Evolutionary conservation across 2,329 filamentous ascomycete species (phyloP).

Genomic region (Daldinia eschscholtzii): DNA sequence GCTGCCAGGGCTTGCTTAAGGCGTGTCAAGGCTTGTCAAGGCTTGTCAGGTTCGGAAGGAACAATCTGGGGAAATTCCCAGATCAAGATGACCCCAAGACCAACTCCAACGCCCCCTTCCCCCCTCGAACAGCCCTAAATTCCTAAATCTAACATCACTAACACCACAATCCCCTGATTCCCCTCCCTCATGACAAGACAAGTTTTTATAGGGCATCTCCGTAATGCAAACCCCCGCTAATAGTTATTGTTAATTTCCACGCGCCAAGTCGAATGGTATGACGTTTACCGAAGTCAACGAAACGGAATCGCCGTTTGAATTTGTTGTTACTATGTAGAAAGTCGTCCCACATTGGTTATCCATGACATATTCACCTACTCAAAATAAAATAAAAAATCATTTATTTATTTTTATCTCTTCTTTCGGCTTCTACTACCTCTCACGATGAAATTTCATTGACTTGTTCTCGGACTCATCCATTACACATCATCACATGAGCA

Average conservation of each 20-base stretch:
- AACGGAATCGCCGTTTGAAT: slow-evolving; percentile 41
- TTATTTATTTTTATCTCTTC: slow-evolving; percentile 16
- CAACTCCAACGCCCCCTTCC: not conserved
- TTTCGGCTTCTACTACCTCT: slow-evolving; percentile 19
- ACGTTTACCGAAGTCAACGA: slow-evolving; percentile 36
- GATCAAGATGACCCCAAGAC: slow-evolving; percentile 19
- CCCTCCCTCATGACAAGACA: slow-evolving; percentile 32
- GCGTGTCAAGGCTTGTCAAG: not conserved
- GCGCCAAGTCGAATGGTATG: slow-evolving; percentile 37
- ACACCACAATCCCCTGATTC: slow-evolving; percentile 43
- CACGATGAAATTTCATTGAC: slow-evolving; percentile 11
- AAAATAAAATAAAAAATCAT: not conserved
- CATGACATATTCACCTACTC: slow-evolving; percentile 20
- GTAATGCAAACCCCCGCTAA: slow-evolving; percentile 1
- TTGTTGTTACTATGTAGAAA: slow-evolving; percentile 14
- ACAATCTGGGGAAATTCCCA: slow-evolving; percentile 37
- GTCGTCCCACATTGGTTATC: slow-evolving; percentile 33
- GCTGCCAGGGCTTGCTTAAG: slow-evolving; percentile 21
- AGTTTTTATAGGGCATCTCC: slow-evolving; percentile 15
- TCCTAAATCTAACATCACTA: slow-evolving; percentile 7
- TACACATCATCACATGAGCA: slow-evolving; percentile 29
- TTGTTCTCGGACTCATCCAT: slow-evolving; percentile 4
- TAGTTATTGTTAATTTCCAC: not conserved
- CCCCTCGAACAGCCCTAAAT: slow-evolving; percentile 22
- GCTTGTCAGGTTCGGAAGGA: slow-evolving; percentile 15